Base-by-base conservation (phyloP, 495 filamentous ascomycete genomes). In the Tuber borchii region DNA sequence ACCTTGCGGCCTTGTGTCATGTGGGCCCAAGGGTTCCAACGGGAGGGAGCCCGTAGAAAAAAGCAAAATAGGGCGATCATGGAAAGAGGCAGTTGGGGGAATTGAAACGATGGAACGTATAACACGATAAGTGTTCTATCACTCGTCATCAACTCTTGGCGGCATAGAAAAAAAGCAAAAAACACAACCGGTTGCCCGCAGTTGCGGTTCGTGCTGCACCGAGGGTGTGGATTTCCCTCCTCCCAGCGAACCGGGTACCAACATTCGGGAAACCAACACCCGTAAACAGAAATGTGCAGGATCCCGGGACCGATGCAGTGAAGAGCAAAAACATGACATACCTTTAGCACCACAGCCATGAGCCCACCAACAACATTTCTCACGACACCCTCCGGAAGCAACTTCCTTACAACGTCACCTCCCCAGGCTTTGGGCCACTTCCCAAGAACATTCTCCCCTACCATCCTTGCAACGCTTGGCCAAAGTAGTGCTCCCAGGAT, bases 321-420 rank as follows among this genome's bases (percentile, higher is more conserved):
- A 46, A 73, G n/a, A 72, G 22, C 26, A 65, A 42, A 42, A 48
- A 72, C 51, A 48, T 26, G 71, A 75, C 82, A 73, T 79, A 83
- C 82, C 82, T 83, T 83, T 31, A 83, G 71, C 69, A 83, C 79
- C 70, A 83, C 82, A 14, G 82, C 80, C 78, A 83, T 79, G 34
- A 83, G 73, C 17, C 82, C 82, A 65, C 82, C 82, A 71, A 83
- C 79, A 70, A 83, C 78, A 75, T 82, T 83, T 45, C 82, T 73
- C 51, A 81, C 82, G 26, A 83, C 76, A 19, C 73, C 72, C 71
- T 77, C 77, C 37, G 82, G 82, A 75, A 83, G 69, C 69, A 79
- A 76, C 39, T 83, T 83, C 75, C 82, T 75, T 51, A 83, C 71
- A 34, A 76, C 76, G 61, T 82, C 81, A 31, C 81, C 81, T 40